Percentiles rank a stretch among this genome's conserved stretches.
phyloP scores from a whole-genome alignment of 352 stramenopile species.

The Globisporangium takayamanum region DNA sequence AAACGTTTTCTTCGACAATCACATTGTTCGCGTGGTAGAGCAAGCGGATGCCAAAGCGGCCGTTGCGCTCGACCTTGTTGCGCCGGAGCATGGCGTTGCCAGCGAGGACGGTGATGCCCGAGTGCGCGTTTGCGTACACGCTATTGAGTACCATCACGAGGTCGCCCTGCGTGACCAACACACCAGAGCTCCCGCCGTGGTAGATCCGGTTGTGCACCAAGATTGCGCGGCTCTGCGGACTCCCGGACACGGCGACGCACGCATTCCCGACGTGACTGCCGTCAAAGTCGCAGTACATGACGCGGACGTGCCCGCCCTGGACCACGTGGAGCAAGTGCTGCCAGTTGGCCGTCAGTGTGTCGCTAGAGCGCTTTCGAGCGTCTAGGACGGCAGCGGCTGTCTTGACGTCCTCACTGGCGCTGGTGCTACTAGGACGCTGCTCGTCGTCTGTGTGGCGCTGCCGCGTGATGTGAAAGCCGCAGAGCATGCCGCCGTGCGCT shows the following conservation, averaged over 20 bases:
- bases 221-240: conserved; percentile 31
- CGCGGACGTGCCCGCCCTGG: conserved; percentile 33
- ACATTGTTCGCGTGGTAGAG: conserved; percentile 65
- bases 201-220: conserved; percentile 59
- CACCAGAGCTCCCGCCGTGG: conserved; percentile 46
- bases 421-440: neutral
- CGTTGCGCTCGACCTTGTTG: conserved; percentile 63
- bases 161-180: conserved; percentile 46
- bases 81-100: conserved; percentile 53
- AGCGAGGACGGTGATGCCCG: conserved; percentile 46
- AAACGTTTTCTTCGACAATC: conserved; percentile 69
- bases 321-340: conserved; percentile 55
- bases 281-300: conserved; percentile 66
- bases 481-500: conserved; percentile 48
- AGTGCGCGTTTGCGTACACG: conserved; percentile 46
- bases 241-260: conserved; percentile 52
- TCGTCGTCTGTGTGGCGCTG: conserved; percentile 6
- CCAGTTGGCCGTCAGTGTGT: conserved; percentile 26
- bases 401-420: neutral
- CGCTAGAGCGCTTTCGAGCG: neutral
- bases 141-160: conserved; percentile 57
- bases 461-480: conserved; percentile 58
- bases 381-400: neutral
- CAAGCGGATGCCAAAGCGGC: conserved; percentile 63
- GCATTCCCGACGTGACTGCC: conserved; percentile 57